phyloP scores from a whole-genome alignment of 768 basidiomycete species.

The Hygrocybe punicea region DNA sequence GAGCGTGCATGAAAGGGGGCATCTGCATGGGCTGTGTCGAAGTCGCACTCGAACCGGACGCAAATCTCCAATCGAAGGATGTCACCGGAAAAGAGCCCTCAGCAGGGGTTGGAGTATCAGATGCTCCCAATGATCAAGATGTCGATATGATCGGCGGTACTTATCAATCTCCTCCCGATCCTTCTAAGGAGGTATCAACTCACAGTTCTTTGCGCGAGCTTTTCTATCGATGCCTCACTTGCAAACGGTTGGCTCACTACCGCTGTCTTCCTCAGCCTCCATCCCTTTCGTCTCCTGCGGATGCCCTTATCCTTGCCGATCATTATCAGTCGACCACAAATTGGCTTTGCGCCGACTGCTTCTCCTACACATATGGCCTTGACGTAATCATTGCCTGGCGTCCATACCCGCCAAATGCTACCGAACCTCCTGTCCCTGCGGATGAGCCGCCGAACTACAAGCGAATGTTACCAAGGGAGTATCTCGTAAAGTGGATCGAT shows the following conservation, averaged over 20 bases:
- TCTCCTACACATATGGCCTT: conserved; percentile 61
- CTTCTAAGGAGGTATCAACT: neutral
- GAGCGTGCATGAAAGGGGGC: conserved; percentile 70
- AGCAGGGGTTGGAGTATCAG: conserved; percentile 4
- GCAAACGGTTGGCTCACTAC: conserved; percentile 83
- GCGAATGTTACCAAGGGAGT: conserved; percentile 73
- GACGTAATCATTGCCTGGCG: conserved; percentile 94
- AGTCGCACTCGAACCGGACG: conserved; percentile 49
- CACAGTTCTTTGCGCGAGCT: conserved; percentile 42
- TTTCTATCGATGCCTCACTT: conserved; percentile 78
- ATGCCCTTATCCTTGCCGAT: conserved; percentile 47
- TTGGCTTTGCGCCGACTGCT: conserved; percentile 79
- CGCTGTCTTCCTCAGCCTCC: conserved; percentile 57
- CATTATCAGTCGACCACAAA: conserved; percentile 53
- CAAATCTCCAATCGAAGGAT: conserved; percentile 19
- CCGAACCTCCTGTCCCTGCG: conserved; percentile 44
- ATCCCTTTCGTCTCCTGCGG: conserved; percentile 31
- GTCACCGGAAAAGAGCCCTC: conserved; percentile 2
- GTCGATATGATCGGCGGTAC: conserved; percentile 36
- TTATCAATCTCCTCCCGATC: neutral
- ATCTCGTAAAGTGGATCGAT: conserved; percentile 85
- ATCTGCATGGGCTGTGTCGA: conserved; percentile 75
- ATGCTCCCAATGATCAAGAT: conserved; percentile 18
- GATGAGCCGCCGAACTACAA: conserved; percentile 52
- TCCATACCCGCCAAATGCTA: conserved; percentile 65